These are phyloP conservation scores for Lodderomyces orthopsilosis DNA, from an alignment of 1,139 yeast species.

Conservation along the genomic window DNA sequence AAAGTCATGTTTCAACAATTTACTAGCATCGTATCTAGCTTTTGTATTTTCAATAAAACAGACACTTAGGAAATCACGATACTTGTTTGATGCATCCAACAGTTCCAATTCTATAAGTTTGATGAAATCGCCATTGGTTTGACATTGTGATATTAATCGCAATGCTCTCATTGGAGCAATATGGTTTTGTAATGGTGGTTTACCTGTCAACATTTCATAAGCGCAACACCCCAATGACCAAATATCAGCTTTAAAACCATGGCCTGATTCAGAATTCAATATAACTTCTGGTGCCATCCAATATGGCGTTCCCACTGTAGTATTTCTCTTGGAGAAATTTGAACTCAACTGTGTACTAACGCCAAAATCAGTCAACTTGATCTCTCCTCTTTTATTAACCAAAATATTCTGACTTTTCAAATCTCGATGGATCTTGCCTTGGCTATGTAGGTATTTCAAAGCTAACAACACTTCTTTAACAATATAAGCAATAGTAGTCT, in stretches of 20 bases:
- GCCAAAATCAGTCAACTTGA: slow-evolving; percentile 94
- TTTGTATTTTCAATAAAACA: slow-evolving; percentile 67
- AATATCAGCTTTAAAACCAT: slow-evolving; percentile 84
- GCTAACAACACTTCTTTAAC: slow-evolving; percentile 63
- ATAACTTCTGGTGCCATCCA: slow-evolving; percentile 99
- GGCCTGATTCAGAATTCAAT: slow-evolving; percentile 70
- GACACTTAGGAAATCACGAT: slow-evolving; percentile 58
- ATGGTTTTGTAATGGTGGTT: slow-evolving; percentile 72
- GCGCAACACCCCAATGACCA: slow-evolving; percentile 96
- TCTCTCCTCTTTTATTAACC: slow-evolving; percentile 66
- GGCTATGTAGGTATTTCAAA: slow-evolving; percentile 65
- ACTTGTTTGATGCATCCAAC: slow-evolving; percentile 21
- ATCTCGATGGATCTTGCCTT: slow-evolving; percentile 84
- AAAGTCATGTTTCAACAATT: slow-evolving; percentile 60
- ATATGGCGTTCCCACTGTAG: slow-evolving; percentile 97
- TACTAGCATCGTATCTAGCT: slow-evolving; percentile 55
- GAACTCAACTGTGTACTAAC: slow-evolving; percentile 86
- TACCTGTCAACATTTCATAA: slow-evolving; percentile 77
- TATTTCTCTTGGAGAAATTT: slow-evolving; percentile 72
- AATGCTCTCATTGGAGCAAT: slow-evolving; percentile 81
- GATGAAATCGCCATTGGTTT: slow-evolving; percentile 30
- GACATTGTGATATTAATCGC: slow-evolving; percentile 42
- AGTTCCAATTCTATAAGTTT: slow-evolving; percentile 28
- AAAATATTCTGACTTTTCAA: slow-evolving; percentile 82
- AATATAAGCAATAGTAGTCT: slow-evolving; percentile 53